phyloP scores from a whole-genome alignment of 2,329 filamentous ascomycete species.

The Xylaria sp. region DNA sequence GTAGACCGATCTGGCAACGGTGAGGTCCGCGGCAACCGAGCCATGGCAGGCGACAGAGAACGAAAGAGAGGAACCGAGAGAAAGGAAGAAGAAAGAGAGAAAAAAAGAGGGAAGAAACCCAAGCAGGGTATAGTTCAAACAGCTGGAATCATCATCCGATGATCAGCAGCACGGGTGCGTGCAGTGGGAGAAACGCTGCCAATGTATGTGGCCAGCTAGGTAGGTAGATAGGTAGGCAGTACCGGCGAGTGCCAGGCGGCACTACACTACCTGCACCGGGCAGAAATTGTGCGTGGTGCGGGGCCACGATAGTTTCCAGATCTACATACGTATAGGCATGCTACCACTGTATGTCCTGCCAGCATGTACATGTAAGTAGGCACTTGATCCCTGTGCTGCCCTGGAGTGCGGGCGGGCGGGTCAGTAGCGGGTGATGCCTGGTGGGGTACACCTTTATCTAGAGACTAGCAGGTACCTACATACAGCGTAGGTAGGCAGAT shows the following conservation, averaged over 20 bases:
- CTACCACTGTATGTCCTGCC: neutral
- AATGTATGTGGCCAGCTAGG: constrained; percentile 4
- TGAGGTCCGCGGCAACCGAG: constrained; percentile 40
- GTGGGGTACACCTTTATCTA: constrained; percentile 33
- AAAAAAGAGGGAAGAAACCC: constrained; percentile 27
- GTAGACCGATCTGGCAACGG: constrained; percentile 35
- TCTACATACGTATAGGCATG: no score
- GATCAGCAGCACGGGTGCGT: constrained; percentile 34
- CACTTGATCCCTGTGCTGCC: constrained; percentile 1
- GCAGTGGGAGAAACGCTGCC: constrained; percentile 36
- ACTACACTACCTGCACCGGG: neutral
- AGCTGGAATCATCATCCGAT: constrained; percentile 42
- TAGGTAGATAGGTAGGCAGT: neutral
- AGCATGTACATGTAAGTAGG: constrained; percentile 1
- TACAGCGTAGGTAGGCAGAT: neutral
- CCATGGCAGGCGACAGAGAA: constrained; percentile 40
- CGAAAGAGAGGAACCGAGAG: constrained; percentile 25
- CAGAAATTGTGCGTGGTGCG: neutral
- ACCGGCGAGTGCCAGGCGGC: neutral
- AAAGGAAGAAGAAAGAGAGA: constrained; percentile 16
- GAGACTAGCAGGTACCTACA: no score
- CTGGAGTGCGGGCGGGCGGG: constrained; percentile 21
- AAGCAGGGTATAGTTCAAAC: constrained; percentile 36
- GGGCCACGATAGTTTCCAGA: constrained; percentile 27
- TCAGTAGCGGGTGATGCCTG: constrained; percentile 32